Base-by-base conservation (phyloP, 495 filamentous ascomycete species). In the Melanomma pulvis-pyrius region DNA sequence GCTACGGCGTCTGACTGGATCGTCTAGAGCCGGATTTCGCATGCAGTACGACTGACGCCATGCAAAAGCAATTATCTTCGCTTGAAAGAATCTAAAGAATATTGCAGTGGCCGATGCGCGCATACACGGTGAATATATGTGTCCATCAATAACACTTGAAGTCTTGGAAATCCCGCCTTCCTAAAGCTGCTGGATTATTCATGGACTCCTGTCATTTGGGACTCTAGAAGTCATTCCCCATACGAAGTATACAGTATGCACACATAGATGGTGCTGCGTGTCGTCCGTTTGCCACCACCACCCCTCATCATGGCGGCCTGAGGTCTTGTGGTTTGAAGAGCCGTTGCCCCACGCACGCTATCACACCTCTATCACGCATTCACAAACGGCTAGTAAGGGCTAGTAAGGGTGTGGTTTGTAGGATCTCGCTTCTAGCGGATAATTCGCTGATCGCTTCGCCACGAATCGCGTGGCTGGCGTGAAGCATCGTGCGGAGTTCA, bases 341-440 rank as follows among this genome's bases (percentile, higher is more conserved):
- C 30, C 4, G 30, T 34, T 5, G 30, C 12, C 39, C 39, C 39
- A 25, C 36, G 53, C 36, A 21, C 29, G 36, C 21, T 41, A 57
- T 39, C 52, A 39, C 52, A 34, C 19, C 49, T 13, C 30, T 29
- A 29, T 17, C 44, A 47, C 44, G 44, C 30, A 47, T 47, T 47
- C 44, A 47, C 44, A 47, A 47, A 47, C 44, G 44, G 44, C 44
- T 47, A 47, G 44, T 47, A 47, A 41, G 34, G 34, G 34, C 17
- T 41, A 17, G 46, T n/a, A 44, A 15, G 39, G 39, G 39, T 44
- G 5, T 44, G 13, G 39, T 15, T 6, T 44, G 8, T 44, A 17
- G 39, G 8, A n/a, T 44, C 39, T 44, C 39, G 48, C 48, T 50
- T 50, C 48, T 28, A 5, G 48, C 48, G 48, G 48, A 24, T 50